Evolutionary conservation across 2,329 filamentous ascomycete species (phyloP).

Genomic region (Cyclaneusma minus): DNA sequence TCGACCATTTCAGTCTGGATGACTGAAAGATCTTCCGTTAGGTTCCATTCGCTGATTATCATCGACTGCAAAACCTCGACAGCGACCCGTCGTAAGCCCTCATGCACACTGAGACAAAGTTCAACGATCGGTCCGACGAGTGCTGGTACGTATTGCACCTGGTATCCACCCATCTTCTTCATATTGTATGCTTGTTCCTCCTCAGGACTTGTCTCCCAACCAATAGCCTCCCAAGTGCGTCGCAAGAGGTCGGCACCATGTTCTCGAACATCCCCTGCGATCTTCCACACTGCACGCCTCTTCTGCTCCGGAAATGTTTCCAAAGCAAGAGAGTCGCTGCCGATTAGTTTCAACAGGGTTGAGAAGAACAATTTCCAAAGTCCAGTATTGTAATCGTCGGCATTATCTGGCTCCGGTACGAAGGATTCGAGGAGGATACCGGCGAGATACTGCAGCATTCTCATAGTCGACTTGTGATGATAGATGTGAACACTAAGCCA

Average conservation of each 20-base stretch:
- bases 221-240: constrained; percentile 85
- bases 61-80: constrained; percentile 92
- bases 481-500: constrained; percentile 93
- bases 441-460: constrained; percentile 68
- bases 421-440: constrained; percentile 69
- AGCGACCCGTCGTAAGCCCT: constrained; percentile 75
- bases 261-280: constrained; percentile 89
- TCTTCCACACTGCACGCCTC: constrained; percentile 92
- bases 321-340: constrained; percentile 73
- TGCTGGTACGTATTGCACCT: constrained; percentile 93
- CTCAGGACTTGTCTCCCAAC: constrained; percentile 80
- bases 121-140: constrained; percentile 85
- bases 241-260: constrained; percentile 75
- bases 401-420: constrained; percentile 78
- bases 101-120: constrained; percentile 87
- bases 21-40: constrained; percentile 80
- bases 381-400: constrained; percentile 78
- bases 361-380: constrained; percentile 91
- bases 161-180: constrained; percentile 81
- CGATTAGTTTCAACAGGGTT: constrained; percentile 75
- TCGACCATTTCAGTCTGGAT: constrained; percentile 97
- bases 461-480: constrained; percentile 81
- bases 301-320: constrained; percentile 98
- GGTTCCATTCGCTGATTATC: constrained; percentile 96
- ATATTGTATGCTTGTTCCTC: constrained; percentile 66